Conservation (phyloP, 768 basidiomycete genomes). For the Suillus spraguei region DNA sequence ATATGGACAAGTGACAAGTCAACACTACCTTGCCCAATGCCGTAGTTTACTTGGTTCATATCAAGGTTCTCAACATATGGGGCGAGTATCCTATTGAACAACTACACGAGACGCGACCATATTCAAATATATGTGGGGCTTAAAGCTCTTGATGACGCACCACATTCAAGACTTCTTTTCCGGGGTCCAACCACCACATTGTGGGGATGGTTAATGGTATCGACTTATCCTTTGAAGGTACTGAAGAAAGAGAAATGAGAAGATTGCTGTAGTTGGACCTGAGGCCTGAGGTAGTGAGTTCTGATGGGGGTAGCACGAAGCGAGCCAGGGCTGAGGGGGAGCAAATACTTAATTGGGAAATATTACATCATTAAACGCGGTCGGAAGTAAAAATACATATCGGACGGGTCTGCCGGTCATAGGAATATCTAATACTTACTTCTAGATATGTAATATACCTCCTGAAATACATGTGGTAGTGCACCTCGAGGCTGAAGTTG, state of each 20-base stretch:
- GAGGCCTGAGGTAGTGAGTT: background rate
- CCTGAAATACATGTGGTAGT: background rate
- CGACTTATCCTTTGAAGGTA: background rate
- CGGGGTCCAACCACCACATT: slow-evolving; percentile 91
- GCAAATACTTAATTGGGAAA: background rate
- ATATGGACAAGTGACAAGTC: slow-evolving; percentile 3
- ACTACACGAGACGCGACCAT: slow-evolving; percentile 34
- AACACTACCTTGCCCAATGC: slow-evolving; percentile 76
- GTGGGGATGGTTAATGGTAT: slow-evolving; percentile 21
- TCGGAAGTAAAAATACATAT: background rate
- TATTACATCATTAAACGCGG: slow-evolving; percentile 4
- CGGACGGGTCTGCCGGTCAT: background rate
- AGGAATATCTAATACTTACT: background rate
- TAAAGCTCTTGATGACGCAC: slow-evolving; percentile 44
- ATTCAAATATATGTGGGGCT: background rate
- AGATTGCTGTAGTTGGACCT: background rate
- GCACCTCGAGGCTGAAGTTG: slow-evolving; percentile 6
- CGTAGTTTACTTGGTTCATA: slow-evolving; percentile 92
- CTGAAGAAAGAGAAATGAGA: background rate
- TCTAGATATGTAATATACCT: background rate
- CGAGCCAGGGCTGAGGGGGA: background rate
- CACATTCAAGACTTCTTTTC: slow-evolving; percentile 81
- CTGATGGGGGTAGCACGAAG: background rate
- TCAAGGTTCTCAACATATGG: slow-evolving; percentile 98
- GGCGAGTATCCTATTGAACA: slow-evolving; percentile 90